Percentiles rank a stretch among this genome's conserved stretches.
These are phyloP conservation scores for Talaromyces sp. DNA, from an alignment of 2,329 filamentous ascomycete species.

Conservation along the genomic window DNA sequence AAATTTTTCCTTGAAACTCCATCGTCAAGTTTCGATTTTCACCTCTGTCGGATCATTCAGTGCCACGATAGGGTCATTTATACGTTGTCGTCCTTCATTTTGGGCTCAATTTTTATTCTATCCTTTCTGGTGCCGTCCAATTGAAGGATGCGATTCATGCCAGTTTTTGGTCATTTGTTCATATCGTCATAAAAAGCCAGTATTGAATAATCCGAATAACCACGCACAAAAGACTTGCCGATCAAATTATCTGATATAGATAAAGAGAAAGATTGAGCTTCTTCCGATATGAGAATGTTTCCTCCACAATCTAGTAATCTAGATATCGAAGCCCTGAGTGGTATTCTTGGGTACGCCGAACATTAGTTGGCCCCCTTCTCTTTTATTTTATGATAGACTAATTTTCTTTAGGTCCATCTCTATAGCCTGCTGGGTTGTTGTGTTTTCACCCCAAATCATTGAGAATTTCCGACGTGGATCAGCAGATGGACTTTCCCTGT, in stretches of 20 bases:
- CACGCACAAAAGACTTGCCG: neutral
- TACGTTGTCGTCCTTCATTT: neutral
- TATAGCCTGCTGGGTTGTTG: slow-evolving; percentile 96
- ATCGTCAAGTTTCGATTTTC: neutral
- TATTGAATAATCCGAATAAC: neutral
- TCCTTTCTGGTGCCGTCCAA: neutral
- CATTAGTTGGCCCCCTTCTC: no score
- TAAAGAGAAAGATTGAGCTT: neutral
- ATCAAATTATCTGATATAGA: neutral
- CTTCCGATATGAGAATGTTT: slow-evolving; percentile 27
- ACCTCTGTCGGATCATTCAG: neutral
- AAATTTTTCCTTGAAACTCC: slow-evolving; percentile 9
- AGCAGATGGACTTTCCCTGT: slow-evolving; percentile 82
- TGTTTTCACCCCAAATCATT: slow-evolving; percentile 95
- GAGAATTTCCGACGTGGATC: slow-evolving; percentile 85
- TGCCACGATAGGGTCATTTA: neutral
- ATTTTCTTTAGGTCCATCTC: slow-evolving; percentile 69
- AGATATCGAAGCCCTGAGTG: slow-evolving; percentile 85
- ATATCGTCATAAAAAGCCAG: slow-evolving; percentile 3
- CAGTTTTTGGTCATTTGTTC: neutral
- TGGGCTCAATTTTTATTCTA: neutral
- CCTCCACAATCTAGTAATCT: slow-evolving; percentile 55
- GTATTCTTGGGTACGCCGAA: slow-evolving; percentile 72
- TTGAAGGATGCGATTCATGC: neutral
- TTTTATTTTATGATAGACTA: neutral